Base-by-base conservation (phyloP, 2,329 filamentous ascomycete genomes). In the Zymoseptoria tritici region DNA sequence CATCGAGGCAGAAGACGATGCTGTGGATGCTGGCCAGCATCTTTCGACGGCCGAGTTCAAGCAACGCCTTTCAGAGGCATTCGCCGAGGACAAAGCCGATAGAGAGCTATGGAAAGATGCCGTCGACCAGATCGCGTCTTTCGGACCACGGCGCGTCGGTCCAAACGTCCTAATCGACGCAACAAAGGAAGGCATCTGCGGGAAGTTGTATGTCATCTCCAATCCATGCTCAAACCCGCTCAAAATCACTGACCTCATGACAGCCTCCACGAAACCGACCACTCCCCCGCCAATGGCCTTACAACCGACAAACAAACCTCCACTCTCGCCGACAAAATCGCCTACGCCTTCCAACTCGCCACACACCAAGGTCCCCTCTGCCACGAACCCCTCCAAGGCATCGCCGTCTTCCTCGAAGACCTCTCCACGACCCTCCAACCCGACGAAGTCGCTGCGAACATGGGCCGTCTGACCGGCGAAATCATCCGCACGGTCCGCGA, bases 341-440 rank as follows among this genome's bases (percentile, higher is more conserved):
- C 85, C 8, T 92, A 99, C 73, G 92, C 90, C 54, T 99, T 99
- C 81, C 94, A 99, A 73, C 86, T 97, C 16, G 89, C 91, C 49
- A 95, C 88, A 0, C 84, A 86, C 21, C 91, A 96, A 75, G 94
- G 94, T 0, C 92, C 94, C 0, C 83, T 97, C 55, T 97, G 94
- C 75, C 84, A 90, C 68, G 94, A 99, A 73, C 93, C 94, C 0
- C 86, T 97, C 54, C 93, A 97, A 77, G 94, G 94, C 55, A 83
- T 97, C 22, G 94, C 92, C 49, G 89, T 97, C 54, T 89, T 96
- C 73, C 80, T 99, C 54, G 92, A 99, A 74, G 86, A 91, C 53
- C 79, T 97, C 29, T 77, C 80, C 3, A 79, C 95, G 36, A 78
- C 80, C 57, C 78, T 84, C 4, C 76, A 80, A 2, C 76, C 79